Evolutionary conservation across 805 yeast species (phyloP).

Genomic region (Zygotorulaspora chibaensis): DNA sequence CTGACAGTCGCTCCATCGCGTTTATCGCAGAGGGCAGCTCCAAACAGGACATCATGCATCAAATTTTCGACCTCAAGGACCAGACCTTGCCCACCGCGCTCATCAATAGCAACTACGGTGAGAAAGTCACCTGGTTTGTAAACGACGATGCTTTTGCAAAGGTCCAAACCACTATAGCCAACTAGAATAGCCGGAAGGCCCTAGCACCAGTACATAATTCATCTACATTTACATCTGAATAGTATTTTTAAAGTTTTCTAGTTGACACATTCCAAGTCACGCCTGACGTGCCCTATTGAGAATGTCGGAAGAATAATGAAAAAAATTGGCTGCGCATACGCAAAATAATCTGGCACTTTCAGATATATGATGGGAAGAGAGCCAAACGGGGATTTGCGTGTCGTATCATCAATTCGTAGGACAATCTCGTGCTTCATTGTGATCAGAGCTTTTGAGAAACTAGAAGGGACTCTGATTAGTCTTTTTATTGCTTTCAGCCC

Average conservation of each 20-base stretch:
- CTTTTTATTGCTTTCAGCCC: no score
- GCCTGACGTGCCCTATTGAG: not conserved
- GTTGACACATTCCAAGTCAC: conserved; percentile 2
- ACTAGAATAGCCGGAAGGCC: no score
- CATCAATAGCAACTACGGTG: conserved; percentile 55
- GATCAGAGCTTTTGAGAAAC: no score
- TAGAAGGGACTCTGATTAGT: no score
- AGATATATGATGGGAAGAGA: not conserved
- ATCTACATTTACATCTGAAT: no score
- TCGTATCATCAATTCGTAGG: no score
- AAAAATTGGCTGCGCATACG: not conserved
- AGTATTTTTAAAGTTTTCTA: not conserved
- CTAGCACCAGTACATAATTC: not conserved
- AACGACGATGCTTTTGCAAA: conserved; percentile 56
- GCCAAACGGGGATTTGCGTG: not conserved
- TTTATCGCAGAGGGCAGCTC: conserved; percentile 89
- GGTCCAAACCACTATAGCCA: conserved; percentile 1
- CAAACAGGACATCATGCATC: conserved; percentile 66
- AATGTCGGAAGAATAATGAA: conserved; percentile 1
- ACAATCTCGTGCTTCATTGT: no score
- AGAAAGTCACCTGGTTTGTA: conserved; percentile 76
- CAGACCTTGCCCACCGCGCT: conserved; percentile 63
- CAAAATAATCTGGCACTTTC: not conserved
- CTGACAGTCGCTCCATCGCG: conserved; percentile 46
- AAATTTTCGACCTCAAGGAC: conserved; percentile 56